Conservation (phyloP, 805 yeast species). For the Ogataea wickerhamii region DNA sequence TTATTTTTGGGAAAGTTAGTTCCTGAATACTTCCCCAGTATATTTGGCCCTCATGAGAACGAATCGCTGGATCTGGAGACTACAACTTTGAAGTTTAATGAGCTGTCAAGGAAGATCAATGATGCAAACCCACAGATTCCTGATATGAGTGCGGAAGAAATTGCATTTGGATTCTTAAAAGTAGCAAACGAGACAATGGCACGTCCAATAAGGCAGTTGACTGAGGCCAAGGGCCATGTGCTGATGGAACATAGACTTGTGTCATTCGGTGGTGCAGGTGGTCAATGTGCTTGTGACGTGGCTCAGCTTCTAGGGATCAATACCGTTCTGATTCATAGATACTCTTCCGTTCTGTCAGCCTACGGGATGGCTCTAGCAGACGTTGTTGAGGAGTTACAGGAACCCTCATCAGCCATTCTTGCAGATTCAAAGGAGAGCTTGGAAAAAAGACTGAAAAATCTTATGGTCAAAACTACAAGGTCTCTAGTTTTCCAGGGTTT, state of each 20-base stretch:
- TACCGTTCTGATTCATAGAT: conserved; percentile 68
- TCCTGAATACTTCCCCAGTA: conserved; percentile 72
- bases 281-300: conserved; percentile 78
- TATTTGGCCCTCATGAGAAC: conserved; percentile 79
- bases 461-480: conserved; percentile 39
- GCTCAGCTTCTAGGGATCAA: conserved; percentile 67
- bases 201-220: conserved; percentile 77
- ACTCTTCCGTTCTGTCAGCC: conserved; percentile 69
- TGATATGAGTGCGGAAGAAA: conserved; percentile 52
- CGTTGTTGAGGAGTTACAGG: conserved; percentile 70
- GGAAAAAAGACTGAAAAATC: conserved; percentile 40
- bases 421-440: conserved; percentile 33
- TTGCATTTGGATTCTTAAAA: conserved; percentile 75
- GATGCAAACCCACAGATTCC: conserved; percentile 37
- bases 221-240: conserved; percentile 77
- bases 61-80: conserved; percentile 59
- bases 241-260: conserved; percentile 65
- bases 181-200: conserved; percentile 89
- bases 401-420: conserved; percentile 54
- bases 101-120: conserved; percentile 56
- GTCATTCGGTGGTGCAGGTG: conserved; percentile 91
- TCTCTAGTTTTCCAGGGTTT: conserved; percentile 52
- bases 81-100: conserved; percentile 47
- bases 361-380: conserved; percentile 67
- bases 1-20: conserved; percentile 65